Evolutionary conservation across 169 alveolate species (phyloP), one percentile per base, ranked within the genome.

Genomic region (Babesia caballi): DNA sequence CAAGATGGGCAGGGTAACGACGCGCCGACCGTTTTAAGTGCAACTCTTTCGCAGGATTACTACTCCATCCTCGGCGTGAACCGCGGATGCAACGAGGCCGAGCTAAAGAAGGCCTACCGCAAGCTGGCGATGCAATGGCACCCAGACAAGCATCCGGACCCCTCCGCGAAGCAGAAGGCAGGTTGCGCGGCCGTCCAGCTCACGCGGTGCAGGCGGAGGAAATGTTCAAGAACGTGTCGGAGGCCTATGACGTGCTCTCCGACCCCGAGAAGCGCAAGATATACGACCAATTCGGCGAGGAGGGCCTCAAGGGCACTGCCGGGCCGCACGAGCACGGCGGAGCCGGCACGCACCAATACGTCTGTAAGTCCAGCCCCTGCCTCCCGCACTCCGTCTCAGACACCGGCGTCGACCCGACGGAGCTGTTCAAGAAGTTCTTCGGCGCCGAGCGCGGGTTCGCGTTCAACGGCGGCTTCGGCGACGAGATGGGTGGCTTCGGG

Each of bases 91-190:
- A 73, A 89, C 25, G 93, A 91, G 46, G 84, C 90, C 69, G 98
- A 94, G 28, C 88, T 96, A 56, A 94, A 95, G 70, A 94, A 95
- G 86, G 96, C 97, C 5, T 96, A 90, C 78, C 83, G 97, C 40
- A 94, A 94, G 65, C 83, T 92, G 25, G 98, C 97, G 21, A 85
- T 92, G 80, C 94, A 88, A 74, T 93, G 92, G 91, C 99, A 96
- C 82, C 98, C 99, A 15, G 99, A 95, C 83, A 96, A 96, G 84
- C 98, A 97, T 42, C 96, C 95, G 65, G 98, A 92, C 90, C 96
- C 83, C 50, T 46, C 19, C 56, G 82, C 82, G 50, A 85, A 67
- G 58, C 65, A 76, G 53, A 88, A 63, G 91, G 88, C 66, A 53
- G 21, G 58, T n/a, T 52, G 4, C 12, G 27, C 3, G 27, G 42